Evolutionary conservation across 2,329 filamentous ascomycete genomes (phyloP).

Genomic region (Sphaerostilbella broomeana): DNA sequence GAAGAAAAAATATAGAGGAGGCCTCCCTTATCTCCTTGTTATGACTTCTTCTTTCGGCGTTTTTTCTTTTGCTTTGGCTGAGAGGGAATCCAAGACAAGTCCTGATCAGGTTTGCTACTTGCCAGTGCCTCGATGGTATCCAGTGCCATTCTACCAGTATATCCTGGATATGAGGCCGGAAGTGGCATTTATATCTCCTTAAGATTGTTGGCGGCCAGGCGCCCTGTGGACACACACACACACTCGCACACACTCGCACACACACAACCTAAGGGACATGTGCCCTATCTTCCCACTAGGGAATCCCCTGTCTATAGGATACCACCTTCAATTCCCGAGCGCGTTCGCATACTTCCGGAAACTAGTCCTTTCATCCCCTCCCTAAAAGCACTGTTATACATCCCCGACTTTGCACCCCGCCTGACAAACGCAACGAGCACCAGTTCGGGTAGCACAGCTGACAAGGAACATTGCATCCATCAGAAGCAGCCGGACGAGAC

Average conservation of each 20-base stretch:
- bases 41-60: no score
- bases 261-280: conserved; percentile 9
- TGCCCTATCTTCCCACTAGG: conserved; percentile 4
- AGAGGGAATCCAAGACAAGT: no score
- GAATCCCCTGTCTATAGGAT: background rate
- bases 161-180: conserved; percentile 2
- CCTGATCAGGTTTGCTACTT: no score
- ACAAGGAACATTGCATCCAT: conserved; percentile 10
- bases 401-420: conserved; percentile 13
- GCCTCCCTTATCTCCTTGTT: no score
- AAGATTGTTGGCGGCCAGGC: conserved; percentile 5
- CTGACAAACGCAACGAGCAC: conserved; percentile 12
- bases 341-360: conserved; percentile 8
- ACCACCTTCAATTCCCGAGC: conserved; percentile 4
- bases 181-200: conserved; percentile 5
- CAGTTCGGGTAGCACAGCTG: conserved; percentile 9
- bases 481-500: conserved; percentile 7
- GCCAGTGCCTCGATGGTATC: conserved; percentile 9
- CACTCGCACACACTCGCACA: no score
- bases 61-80: conserved; percentile 6
- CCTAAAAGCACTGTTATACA: conserved; percentile 5
- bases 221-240: conserved; percentile 5
- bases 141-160: no score
- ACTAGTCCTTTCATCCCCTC: conserved; percentile 9
- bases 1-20: no score